Conservation (phyloP, 352 stramenopile genomes). For the Phytophthora chlamydospora region DNA sequence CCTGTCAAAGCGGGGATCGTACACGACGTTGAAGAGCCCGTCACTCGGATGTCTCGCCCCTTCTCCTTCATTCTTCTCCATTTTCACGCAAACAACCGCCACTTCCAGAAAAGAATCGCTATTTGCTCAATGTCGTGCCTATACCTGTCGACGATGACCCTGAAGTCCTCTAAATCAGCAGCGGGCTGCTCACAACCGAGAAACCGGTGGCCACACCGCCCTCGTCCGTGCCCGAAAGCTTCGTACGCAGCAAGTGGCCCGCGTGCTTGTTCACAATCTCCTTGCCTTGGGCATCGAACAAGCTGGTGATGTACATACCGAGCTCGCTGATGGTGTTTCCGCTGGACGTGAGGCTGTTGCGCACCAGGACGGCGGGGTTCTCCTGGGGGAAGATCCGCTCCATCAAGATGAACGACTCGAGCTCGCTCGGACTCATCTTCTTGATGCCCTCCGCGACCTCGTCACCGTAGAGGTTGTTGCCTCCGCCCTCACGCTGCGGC, state of each 20-base stretch:
- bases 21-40: constrained; percentile 46
- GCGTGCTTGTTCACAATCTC: constrained; percentile 94
- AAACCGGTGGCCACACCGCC: constrained; percentile 96
- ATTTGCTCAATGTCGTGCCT: no score
- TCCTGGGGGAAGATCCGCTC: constrained; percentile 94
- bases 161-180: constrained; percentile 70
- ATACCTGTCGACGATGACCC: constrained; percentile 7
- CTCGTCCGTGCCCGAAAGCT: constrained; percentile 95
- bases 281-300: constrained; percentile 72
- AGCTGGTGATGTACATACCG: constrained; percentile 93
- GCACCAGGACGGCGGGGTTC: constrained; percentile 78
- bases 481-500: constrained; percentile 97
- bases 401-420: constrained; percentile 96
- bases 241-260: constrained; percentile 96
- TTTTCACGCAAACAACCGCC: constrained; percentile 7
- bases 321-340: constrained; percentile 95
- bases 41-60: neutral
- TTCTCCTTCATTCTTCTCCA: constrained; percentile 12
- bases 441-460: constrained; percentile 89
- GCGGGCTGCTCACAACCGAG: constrained; percentile 91
- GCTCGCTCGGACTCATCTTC: constrained; percentile 70
- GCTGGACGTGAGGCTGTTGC: constrained; percentile 68
- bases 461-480: constrained; percentile 98
- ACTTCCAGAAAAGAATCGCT: no score
- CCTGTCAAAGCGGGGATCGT: constrained; percentile 48